Conservation (phyloP, 2,329 filamentous ascomycete genomes). For the Fusarium sp. region DNA sequence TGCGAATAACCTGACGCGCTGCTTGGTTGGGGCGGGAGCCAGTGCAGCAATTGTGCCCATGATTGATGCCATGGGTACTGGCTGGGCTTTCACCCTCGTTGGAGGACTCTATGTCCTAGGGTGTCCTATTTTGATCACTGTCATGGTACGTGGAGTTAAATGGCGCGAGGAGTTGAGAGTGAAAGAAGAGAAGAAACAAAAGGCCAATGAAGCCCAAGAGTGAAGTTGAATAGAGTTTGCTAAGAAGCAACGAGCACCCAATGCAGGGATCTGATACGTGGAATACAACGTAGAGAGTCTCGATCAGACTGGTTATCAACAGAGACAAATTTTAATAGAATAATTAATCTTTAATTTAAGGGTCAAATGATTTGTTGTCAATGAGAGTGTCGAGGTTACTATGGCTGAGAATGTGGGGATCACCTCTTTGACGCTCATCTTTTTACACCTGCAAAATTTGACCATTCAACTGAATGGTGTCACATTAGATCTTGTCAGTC, state of each 20-base stretch:
- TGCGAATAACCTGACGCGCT: constrained; percentile 66
- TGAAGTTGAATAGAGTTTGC: not conserved
- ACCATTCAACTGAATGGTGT: not conserved
- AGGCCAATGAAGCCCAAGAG: constrained; percentile 13
- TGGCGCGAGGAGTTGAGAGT: constrained; percentile 54
- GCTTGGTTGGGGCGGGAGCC: constrained; percentile 63
- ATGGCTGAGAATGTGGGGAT: constrained; percentile 11
- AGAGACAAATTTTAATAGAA: not conserved
- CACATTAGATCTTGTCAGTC: not conserved
- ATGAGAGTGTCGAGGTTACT: not conserved
- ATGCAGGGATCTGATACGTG: not conserved
- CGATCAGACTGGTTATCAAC: not conserved
- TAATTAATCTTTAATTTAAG: not conserved
- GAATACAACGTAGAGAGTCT: not conserved
- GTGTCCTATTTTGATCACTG: constrained; percentile 52
- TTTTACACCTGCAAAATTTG: constrained; percentile 1
- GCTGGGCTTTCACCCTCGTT: constrained; percentile 63
- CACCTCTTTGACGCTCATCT: not conserved
- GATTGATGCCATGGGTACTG: constrained; percentile 60
- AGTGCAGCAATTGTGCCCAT: constrained; percentile 64
- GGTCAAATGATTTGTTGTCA: not conserved
- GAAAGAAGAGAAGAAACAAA: constrained; percentile 40
- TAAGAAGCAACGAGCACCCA: not conserved
- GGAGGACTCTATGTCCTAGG: constrained; percentile 55
- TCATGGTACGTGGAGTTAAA: constrained; percentile 55